Evolutionary conservation across 2,329 filamentous ascomycete genomes (phyloP).

Genomic region (Cercospora sp.): DNA sequence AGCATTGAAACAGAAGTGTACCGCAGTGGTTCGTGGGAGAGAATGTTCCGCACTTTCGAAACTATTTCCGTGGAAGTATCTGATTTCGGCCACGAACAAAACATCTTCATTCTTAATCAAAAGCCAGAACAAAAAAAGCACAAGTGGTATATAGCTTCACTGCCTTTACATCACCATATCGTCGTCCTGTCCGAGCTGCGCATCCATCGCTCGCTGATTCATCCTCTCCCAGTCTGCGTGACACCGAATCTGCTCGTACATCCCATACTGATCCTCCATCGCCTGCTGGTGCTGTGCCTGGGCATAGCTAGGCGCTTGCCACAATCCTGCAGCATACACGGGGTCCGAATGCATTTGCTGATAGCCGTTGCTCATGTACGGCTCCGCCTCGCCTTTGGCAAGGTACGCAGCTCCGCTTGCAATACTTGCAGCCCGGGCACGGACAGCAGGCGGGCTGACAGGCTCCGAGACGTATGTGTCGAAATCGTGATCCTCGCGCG

Average conservation of each 20-base stretch:
- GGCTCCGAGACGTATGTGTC: constrained; percentile 33
- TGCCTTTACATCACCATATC: constrained; percentile 36
- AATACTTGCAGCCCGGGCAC: constrained; percentile 36
- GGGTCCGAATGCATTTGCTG: constrained; percentile 64
- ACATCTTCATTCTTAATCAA: too few species aligned
- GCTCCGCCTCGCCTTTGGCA: constrained; percentile 57
- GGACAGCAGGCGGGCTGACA: constrained; percentile 33
- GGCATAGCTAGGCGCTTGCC: constrained; percentile 41
- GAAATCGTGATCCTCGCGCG: constrained; percentile 30
- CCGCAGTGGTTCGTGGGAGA: too few species aligned
- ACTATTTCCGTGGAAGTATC: neutral
- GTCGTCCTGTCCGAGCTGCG: constrained; percentile 30
- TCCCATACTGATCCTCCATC: constrained; percentile 70
- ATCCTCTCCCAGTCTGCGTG: constrained; percentile 50
- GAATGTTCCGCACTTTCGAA: too few species aligned
- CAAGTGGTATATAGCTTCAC: neutral
- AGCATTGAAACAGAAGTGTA: too few species aligned
- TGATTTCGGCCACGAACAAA: neutral
- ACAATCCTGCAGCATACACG: constrained; percentile 58
- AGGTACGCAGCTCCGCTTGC: constrained; percentile 23
- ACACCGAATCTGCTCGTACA: constrained; percentile 57
- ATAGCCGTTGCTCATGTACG: constrained; percentile 84
- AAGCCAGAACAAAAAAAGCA: neutral
- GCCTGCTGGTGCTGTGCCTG: constrained; percentile 43
- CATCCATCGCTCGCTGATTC: constrained; percentile 28